Evolutionary conservation across 495 filamentous ascomycete genomes (phyloP).

Genomic region (Xylaria sp.): DNA sequence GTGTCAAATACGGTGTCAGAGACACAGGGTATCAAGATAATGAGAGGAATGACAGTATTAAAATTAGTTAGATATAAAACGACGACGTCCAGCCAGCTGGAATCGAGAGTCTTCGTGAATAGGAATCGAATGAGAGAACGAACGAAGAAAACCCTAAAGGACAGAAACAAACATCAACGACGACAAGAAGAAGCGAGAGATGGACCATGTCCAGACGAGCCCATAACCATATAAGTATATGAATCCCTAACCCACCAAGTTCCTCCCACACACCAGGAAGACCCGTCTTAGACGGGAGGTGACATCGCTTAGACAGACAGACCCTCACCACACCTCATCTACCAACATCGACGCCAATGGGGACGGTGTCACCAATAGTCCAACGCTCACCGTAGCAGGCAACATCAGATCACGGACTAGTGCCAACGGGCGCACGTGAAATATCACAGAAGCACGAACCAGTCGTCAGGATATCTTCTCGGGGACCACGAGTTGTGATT

Average conservation of each 20-base stretch:
- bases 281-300: conserved; percentile 2
- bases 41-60: conserved; percentile 10
- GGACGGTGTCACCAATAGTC: conserved; percentile 5
- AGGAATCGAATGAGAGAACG: conserved; percentile 1
- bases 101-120: conserved; percentile 4
- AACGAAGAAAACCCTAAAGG: not conserved
- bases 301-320: conserved; percentile 13
- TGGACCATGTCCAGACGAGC: not conserved
- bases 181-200: not conserved
- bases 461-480: not conserved
- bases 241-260: not conserved
- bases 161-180: conserved; percentile 5
- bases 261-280: not conserved
- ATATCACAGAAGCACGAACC: conserved; percentile 16
- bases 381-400: not conserved
- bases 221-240: conserved; percentile 17
- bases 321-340: too few relatives aligned
- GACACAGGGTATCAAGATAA: not conserved
- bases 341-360: not conserved
- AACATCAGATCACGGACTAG: conserved; percentile 13
- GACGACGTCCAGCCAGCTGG: conserved; percentile 28
- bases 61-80: conserved; percentile 34
- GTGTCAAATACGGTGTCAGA: not conserved
- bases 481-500: not conserved
- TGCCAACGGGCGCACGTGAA: not conserved